Base-by-base conservation (phyloP, 176 grass and related monocot species). In the Tillandsia fasciculata region DNA sequence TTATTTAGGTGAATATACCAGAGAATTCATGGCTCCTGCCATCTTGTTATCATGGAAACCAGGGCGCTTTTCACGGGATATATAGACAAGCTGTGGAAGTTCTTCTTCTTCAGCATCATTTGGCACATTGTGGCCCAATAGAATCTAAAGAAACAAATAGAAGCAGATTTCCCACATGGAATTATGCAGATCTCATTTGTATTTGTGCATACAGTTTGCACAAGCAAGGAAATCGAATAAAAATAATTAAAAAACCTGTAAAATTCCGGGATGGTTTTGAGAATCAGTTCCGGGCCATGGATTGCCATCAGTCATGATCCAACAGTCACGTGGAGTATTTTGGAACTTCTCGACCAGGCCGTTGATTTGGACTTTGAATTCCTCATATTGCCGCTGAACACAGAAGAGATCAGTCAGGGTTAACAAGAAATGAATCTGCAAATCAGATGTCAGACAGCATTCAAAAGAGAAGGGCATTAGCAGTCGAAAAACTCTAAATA, bases 381-480 rank as follows among this genome's bases (percentile, higher is more conserved):
- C 54, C 54, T 59, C 54, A 59, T 59, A 59, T 59, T 22, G 54
- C 54, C 54, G 14, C 54, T 59, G 54, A 59, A 59, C 54, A 59
- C 54, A 59, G 54, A 8, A 18, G 20, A 59, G 20, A 59, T 59
- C 2, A 59, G 17, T 14, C 54, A 59, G 15, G 20, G 20, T 59
- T 58, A 59, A 59, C 13, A 59, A 59, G 5, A 59, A 59, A 59
- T 14, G 5, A 20, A 17, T 20, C 54, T 3, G 9, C 9, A 59
- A 59, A 59, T 59, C 14, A 22, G 54, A 8, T 59, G 14, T 18
- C 14, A 59, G 54, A 8, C n/a, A 59, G 14, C n/a, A 59, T 59
- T 17, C 20, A 59, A 17, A 59, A 59, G 20, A 20, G n/a, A 17
- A 58, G 54, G 54, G 20, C 54, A 8, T 17, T 59, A 18, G 14